Percentiles rank a stretch among this genome's conserved stretches.
These are phyloP conservation scores for Boletus rubroflammeus DNA, from an alignment of 768 basidiomycete species.

Conservation along the genomic window DNA sequence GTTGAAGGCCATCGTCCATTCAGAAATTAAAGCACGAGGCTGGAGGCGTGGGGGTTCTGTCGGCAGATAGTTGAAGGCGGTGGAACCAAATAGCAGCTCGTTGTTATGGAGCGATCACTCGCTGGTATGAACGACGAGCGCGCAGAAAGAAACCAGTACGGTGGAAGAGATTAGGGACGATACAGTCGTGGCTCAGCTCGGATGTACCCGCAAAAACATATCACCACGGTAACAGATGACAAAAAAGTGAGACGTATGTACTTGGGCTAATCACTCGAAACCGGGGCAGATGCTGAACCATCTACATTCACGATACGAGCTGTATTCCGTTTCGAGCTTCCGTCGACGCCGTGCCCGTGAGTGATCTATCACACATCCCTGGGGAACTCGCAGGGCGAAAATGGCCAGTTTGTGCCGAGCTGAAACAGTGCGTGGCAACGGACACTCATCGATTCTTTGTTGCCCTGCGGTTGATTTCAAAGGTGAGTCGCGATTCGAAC, in stretches of 20 bases:
- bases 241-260: not conserved
- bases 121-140: slow-evolving; percentile 7
- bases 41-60: not conserved
- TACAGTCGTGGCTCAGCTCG: slow-evolving; percentile 19
- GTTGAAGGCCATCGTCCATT: slow-evolving; percentile 44
- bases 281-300: not conserved
- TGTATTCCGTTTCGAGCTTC: not conserved
- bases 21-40: slow-evolving; percentile 18
- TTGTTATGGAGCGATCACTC: slow-evolving; percentile 1
- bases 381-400: not conserved
- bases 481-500: not conserved
- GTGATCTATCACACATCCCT: not conserved
- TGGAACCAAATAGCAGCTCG: not conserved
- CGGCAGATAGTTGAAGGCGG: not conserved
- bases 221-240: slow-evolving; percentile 30
- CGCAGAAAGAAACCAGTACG: not conserved
- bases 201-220: slow-evolving; percentile 26
- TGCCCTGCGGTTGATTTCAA: slow-evolving; percentile 23
- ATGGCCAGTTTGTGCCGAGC: not conserved
- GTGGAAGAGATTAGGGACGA: not conserved
- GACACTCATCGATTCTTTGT: slow-evolving; percentile 37
- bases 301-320: not conserved
- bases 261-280: not conserved
- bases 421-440: not conserved
- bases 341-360: not conserved